These are phyloP conservation scores for Aspergillus pseudotamarii DNA, from an alignment of 2,329 filamentous ascomycete genomes.

Conservation along the genomic window DNA sequence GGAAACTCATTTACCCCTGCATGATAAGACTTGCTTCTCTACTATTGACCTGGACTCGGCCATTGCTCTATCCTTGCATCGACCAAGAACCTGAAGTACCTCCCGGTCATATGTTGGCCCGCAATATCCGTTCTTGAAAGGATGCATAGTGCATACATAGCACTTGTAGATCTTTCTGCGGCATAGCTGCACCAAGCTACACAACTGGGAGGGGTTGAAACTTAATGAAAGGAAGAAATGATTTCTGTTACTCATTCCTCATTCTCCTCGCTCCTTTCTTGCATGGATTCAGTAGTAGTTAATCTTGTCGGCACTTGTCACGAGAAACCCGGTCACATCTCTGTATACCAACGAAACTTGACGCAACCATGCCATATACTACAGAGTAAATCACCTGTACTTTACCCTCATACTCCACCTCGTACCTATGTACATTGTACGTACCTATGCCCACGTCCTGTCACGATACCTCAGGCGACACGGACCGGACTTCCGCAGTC, in stretches of 20 bases:
- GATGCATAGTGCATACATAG: constrained; percentile 2
- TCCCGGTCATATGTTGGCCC: background rate
- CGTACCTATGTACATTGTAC: background rate
- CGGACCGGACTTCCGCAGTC: background rate
- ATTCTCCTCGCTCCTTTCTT: background rate
- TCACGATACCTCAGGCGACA: background rate
- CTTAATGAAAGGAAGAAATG: background rate
- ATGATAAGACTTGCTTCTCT: background rate
- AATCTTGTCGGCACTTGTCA: background rate
- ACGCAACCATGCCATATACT: background rate
- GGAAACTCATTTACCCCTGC: background rate
- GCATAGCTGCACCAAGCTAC: background rate
- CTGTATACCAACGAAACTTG: background rate
- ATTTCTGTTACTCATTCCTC: background rate
- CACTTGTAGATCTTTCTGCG: background rate
- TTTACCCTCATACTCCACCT: background rate
- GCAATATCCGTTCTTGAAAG: background rate
- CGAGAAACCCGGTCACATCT: background rate
- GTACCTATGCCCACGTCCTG: too few relatives aligned
- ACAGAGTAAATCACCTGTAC: background rate
- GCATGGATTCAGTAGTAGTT: background rate
- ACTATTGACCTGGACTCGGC: background rate
- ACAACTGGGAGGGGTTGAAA: background rate
- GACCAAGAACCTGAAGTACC: background rate
- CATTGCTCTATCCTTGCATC: background rate